Base-by-base conservation (phyloP, 305 asterid species). In the Solanum aculeatissimum region DNA sequence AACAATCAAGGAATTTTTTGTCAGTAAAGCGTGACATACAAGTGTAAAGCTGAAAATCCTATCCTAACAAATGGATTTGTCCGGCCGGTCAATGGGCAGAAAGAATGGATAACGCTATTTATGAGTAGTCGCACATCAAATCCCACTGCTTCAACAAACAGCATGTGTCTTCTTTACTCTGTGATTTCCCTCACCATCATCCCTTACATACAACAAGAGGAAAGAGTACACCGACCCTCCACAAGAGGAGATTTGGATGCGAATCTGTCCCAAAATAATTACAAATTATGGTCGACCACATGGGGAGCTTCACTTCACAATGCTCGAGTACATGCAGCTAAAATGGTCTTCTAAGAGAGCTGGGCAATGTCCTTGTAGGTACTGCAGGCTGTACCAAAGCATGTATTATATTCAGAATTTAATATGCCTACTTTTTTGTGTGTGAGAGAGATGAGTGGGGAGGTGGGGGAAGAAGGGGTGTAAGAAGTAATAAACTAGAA, bases 351-450 rank as follows among this genome's bases (percentile, higher is more conserved):
- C 82, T 49, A 47, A 75, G 45, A 49, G 82, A 16, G 45, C 82
- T 75, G 87, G 85, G 97, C 91, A 87, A 86, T 83, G 91, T 91
- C 90, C 92, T 91, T 89, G 95, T 90, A 88, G 92, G 89, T 80
- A 86, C 78, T 80, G 95, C 86, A 84, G 86, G 89, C 98, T 95
- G 92, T 87, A 80, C 43, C 27, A 85, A 80, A 45, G 81, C 23
- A 82, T 42, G 70, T 42, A 80, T 27, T 55, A 47, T 25, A 51
- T 69, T 85, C 84, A 89, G 84, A 40, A 15, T 35, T 78, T 51
- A 27, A 23, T 74, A 72, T 35, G 16, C n/a, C 57, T 23, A 12
- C 13, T 13, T n/a, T 42, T 42, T 42, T 42, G n/a, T 42, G 9
- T 42, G 45, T 42, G 40, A 35, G 40, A 35, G 40, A 35, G 40